Percentiles rank a stretch among this genome's conserved stretches.
Conservation (phyloP, 257 asterid genomes). For the Nicotiana tomentosiformis region DNA sequence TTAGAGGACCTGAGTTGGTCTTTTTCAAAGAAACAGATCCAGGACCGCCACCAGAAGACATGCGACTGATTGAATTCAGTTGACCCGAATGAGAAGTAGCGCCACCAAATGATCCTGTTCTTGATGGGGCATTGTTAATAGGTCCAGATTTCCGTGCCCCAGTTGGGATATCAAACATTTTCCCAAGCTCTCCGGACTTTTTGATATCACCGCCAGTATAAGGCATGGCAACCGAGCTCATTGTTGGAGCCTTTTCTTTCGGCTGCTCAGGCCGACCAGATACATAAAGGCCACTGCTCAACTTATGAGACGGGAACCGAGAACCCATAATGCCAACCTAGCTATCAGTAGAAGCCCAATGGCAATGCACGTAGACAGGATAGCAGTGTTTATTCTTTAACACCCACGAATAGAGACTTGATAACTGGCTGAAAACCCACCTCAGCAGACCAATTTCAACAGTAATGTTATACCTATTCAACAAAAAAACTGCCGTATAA, state of each 20-base stretch:
- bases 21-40: slow-evolving; percentile 67
- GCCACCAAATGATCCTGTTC: slow-evolving; percentile 66
- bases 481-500: background rate
- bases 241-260: slow-evolving; percentile 62
- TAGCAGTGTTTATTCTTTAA: background rate
- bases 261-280: slow-evolving; percentile 96
- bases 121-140: slow-evolving; percentile 44
- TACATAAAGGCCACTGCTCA: slow-evolving; percentile 81
- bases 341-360: background rate
- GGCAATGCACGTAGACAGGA: background rate
- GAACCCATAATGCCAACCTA: slow-evolving; percentile 53
- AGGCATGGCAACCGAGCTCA: slow-evolving; percentile 84
- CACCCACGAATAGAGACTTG: background rate
- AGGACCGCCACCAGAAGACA: slow-evolving; percentile 48
- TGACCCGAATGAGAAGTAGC: slow-evolving; percentile 75
- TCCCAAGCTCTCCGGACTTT: slow-evolving; percentile 91
- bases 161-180: slow-evolving; percentile 84
- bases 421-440: background rate
- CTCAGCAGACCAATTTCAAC: background rate
- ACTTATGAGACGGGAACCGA: slow-evolving; percentile 90
- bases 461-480: background rate
- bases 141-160: slow-evolving; percentile 91
- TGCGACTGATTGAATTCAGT: slow-evolving; percentile 33
- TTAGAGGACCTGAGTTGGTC: slow-evolving; percentile 76
- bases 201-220: slow-evolving; percentile 94